Evolutionary conservation across 495 filamentous ascomycete species (phyloP).

Genomic region (Lepidopterella palustris): DNA sequence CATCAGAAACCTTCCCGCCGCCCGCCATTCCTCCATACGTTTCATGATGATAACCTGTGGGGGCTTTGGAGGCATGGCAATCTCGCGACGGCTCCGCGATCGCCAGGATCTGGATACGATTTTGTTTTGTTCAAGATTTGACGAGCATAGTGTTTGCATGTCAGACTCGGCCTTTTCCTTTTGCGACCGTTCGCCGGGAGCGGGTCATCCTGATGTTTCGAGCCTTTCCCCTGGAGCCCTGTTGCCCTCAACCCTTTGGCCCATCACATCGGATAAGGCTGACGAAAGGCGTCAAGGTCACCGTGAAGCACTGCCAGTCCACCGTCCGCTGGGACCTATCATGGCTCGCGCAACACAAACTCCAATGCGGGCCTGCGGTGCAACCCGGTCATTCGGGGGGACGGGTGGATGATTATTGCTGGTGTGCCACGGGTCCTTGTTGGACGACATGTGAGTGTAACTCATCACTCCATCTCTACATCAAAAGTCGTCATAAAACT

Average conservation of each 20-base stretch:
- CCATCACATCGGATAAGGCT: constrained; percentile 1
- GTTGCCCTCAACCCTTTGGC: background rate
- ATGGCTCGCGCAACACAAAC: constrained; percentile 3
- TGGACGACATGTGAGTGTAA: constrained; percentile 18
- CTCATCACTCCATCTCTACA: constrained; percentile 18
- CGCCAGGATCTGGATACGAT: background rate
- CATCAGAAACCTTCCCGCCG: background rate
- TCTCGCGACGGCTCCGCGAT: background rate
- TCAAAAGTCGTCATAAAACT: too few species aligned
- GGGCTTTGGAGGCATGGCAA: constrained; percentile 8
- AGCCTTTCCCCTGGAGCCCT: background rate
- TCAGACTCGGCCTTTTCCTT: constrained; percentile 29
- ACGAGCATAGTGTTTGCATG: constrained; percentile 20
- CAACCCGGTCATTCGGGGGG: constrained; percentile 16
- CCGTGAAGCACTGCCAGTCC: background rate
- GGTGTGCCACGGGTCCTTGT: constrained; percentile 16
- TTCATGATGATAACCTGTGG: constrained; percentile 23
- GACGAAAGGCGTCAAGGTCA: background rate
- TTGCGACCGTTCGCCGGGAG: constrained; percentile 19
- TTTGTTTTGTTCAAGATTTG: constrained; percentile 1
- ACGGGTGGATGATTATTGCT: constrained; percentile 16
- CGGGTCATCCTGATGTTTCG: constrained; percentile 8
- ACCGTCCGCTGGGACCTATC: constrained; percentile 10
- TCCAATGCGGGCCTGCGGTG: constrained; percentile 16
- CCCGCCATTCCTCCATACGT: background rate